phyloP scores from a whole-genome alignment of 2,329 filamentous ascomycete species.

The Alternaria triticina region DNA sequence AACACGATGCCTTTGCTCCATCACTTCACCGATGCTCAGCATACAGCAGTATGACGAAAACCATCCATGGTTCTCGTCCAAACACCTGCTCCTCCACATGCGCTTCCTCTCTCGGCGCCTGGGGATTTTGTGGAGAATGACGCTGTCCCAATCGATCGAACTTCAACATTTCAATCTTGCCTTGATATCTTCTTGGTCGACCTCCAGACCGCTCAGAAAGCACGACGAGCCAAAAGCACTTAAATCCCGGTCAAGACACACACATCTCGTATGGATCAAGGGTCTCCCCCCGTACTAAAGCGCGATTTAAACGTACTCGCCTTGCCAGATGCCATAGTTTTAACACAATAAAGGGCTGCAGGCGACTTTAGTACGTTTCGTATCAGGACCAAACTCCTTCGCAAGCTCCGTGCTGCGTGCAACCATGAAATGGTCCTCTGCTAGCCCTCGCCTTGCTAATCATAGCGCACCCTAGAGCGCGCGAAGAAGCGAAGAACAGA shows the following conservation, averaged over 20 bases:
- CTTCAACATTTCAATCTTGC: neutral
- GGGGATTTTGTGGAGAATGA: slow-evolving; percentile 21
- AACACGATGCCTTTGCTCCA: slow-evolving; percentile 25
- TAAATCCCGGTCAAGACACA: neutral
- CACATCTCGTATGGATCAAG: neutral
- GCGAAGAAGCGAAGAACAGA: slow-evolving; percentile 12
- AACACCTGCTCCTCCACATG: slow-evolving; percentile 21
- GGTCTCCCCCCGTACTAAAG: neutral
- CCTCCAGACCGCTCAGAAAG: neutral
- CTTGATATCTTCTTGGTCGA: neutral
- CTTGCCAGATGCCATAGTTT: neutral
- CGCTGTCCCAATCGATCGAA: neutral
- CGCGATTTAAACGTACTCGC: neutral
- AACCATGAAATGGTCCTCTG: neutral
- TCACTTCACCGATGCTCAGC: slow-evolving; percentile 9
- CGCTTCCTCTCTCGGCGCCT: slow-evolving; percentile 1
- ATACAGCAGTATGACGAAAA: slow-evolving; percentile 17
- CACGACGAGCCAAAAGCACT: neutral
- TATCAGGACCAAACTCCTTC: neutral
- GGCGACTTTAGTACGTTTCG: neutral
- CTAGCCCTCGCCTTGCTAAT: neutral
- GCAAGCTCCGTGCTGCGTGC: neutral
- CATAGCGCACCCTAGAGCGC: slow-evolving; percentile 6
- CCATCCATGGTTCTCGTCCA: slow-evolving; percentile 4
- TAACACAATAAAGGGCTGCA: neutral